Percentiles rank a stretch among this genome's conserved stretches.
phyloP scores from a whole-genome alignment of 202 grass and related monocot species.

The Panicum virgatum region DNA sequence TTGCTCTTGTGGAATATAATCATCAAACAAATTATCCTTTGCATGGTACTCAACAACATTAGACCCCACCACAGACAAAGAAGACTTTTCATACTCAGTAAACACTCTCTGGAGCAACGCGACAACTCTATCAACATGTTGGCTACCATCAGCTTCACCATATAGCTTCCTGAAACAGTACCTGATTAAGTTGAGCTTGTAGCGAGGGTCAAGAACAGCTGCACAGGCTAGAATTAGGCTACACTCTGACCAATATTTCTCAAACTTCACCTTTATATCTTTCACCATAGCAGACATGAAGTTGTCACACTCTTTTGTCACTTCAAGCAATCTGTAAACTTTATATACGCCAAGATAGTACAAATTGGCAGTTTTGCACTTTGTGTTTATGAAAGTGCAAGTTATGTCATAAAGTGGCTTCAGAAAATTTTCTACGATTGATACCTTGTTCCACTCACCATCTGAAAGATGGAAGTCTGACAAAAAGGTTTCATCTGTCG shows the following conservation, averaged over 20 bases:
- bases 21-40: slow-evolving; percentile 38
- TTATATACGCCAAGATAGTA: slow-evolving; percentile 64
- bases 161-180: slow-evolving; percentile 57
- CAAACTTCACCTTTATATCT: slow-evolving; percentile 48
- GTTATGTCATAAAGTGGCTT: slow-evolving; percentile 49
- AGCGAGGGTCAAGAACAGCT: slow-evolving; percentile 45
- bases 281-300: slow-evolving; percentile 46
- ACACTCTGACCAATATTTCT: slow-evolving; percentile 44
- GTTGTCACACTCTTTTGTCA: slow-evolving; percentile 40
- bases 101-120: slow-evolving; percentile 19
- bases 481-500: slow-evolving; percentile 17
- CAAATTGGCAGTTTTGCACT: slow-evolving; percentile 42
- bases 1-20: slow-evolving; percentile 24
- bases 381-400: slow-evolving; percentile 34
- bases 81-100: slow-evolving; percentile 11
- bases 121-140: slow-evolving; percentile 28
- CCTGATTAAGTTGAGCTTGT: slow-evolving; percentile 49
- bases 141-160: slow-evolving; percentile 11
- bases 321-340: slow-evolving; percentile 46
- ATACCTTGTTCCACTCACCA: slow-evolving; percentile 26
- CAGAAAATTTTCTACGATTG: slow-evolving; percentile 30
- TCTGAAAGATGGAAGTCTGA: slow-evolving; percentile 3
- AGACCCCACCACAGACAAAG: neutral
- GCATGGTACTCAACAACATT: slow-evolving; percentile 29
- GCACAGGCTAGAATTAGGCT: slow-evolving; percentile 39